Evolutionary conservation across 306 rosid genomes (phyloP), one percentile per base, ranked within the genome.

Genomic region (Elaeagnus macrophylla): DNA sequence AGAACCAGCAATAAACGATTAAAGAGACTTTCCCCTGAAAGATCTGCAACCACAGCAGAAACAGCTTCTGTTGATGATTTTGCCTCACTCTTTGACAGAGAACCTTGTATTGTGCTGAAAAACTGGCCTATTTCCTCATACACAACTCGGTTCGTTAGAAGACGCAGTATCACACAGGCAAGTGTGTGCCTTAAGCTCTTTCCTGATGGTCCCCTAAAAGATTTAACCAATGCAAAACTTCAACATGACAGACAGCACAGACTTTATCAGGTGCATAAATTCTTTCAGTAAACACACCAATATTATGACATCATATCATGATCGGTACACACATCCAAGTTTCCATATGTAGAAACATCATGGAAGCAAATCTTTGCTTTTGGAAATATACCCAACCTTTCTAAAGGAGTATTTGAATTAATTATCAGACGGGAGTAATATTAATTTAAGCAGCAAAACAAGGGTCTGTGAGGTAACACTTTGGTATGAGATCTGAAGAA

Each of bases 121-220:
- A 62, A 58, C 42, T 76, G 50, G 57, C 66, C 72, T 7, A 73
- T 88, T 70, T 82, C 89, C 71, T 78, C 87, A n/a, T 91, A 75
- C 70, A 87, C 99, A 73, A 86, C 73, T 65, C 89, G 84, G 67
- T 77, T 84, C 16, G 95, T 93, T 49, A 91, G 86, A 50, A 91
- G 89, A 65, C 89, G 95, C 57, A 91, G 75, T 70, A 91, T 68
- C 48, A 82, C 86, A 32, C 84, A 56, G 53, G 95, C 87, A 72
- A 91, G 87, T 57, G 42, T 59, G 17, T 84, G 77, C 64, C 84
- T 80, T 85, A 70, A 76, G 77, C 81, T 82, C 69, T 82, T 79
- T 39, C 78, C 77, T 20, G 95, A 78, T 72, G 87, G 85, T 65
- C 80, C 93, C 81, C 99, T 91, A 75, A 75, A 57, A 83, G 39